Percentiles rank a stretch among this genome's conserved stretches.
Evolutionary conservation across 768 basidiomycete species (phyloP).

Genomic region (Russula sp.): DNA sequence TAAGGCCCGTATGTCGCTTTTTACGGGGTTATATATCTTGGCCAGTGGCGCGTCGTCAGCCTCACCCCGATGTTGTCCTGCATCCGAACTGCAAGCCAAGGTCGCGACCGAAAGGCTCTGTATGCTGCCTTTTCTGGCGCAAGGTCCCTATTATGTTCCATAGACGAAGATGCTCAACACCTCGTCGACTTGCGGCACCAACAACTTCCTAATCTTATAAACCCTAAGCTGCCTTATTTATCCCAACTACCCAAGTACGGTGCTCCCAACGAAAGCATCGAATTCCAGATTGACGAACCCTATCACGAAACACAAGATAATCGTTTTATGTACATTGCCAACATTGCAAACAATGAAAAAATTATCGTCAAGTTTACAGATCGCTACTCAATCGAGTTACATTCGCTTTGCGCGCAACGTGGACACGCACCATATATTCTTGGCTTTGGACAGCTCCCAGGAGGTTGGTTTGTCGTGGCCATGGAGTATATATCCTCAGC

Average conservation of each 20-base stretch:
- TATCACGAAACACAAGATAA: no score
- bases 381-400: neutral
- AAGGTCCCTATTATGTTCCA: no score
- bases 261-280: no score
- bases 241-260: no score
- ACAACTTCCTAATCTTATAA: no score
- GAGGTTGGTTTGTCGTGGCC: no score
- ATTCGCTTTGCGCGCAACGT: neutral
- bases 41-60: neutral
- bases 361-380: neutral
- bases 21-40: neutral
- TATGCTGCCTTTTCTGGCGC: neutral
- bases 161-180: no score
- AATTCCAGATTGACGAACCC: no score
- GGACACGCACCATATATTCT: neutral
- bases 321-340: neutral
- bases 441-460: neutral
- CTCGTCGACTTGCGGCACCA: no score
- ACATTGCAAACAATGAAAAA: neutral
- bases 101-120: no score
- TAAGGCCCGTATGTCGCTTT: slow-evolving; percentile 1
- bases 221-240: no score
- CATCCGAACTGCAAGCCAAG: neutral
- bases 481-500: neutral
- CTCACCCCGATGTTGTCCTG: neutral